phyloP scores from a whole-genome alignment of 1,139 yeast genomes.

The Nakaseomyces delphensis region DNA sequence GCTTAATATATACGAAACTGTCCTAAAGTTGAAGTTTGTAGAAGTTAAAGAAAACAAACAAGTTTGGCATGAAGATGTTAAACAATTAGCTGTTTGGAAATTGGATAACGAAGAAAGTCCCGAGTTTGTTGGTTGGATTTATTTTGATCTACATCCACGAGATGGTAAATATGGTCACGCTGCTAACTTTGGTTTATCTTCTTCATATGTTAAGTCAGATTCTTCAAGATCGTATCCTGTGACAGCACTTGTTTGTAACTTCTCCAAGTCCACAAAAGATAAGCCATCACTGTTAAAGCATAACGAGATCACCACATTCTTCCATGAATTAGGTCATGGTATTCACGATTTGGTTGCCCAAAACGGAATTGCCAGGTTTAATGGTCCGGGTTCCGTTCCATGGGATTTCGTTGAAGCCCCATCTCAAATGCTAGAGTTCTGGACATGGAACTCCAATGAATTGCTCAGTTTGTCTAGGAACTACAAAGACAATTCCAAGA shows the following conservation, averaged over 20 bases:
- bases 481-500: slow-evolving; percentile 50
- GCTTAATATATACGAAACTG: slow-evolving; percentile 59
- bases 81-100: slow-evolving; percentile 66
- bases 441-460: slow-evolving; percentile 72
- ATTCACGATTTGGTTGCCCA: slow-evolving; percentile 67
- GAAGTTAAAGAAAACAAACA: slow-evolving; percentile 37
- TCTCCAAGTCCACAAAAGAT: slow-evolving; percentile 61
- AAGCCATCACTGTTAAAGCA: slow-evolving; percentile 75
- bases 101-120: slow-evolving; percentile 40
- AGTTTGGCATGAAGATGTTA: slow-evolving; percentile 75
- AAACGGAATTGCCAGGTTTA: slow-evolving; percentile 57
- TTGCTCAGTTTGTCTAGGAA: slow-evolving; percentile 55
- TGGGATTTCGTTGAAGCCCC: slow-evolving; percentile 89
- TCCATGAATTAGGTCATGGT: slow-evolving; percentile 89
- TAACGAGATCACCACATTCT: slow-evolving; percentile 70
- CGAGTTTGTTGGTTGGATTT: slow-evolving; percentile 70
- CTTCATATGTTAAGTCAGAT: slow-evolving; percentile 47
- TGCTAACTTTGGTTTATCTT: slow-evolving; percentile 63
- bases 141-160: slow-evolving; percentile 77
- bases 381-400: slow-evolving; percentile 62
- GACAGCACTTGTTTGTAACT: slow-evolving; percentile 76
- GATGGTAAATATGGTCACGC: slow-evolving; percentile 84
- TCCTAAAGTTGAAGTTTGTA: slow-evolving; percentile 59
- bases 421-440: slow-evolving; percentile 79
- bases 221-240: slow-evolving; percentile 54